phyloP scores from a whole-genome alignment of 306 rosid species.

The Trifolium repens region DNA sequence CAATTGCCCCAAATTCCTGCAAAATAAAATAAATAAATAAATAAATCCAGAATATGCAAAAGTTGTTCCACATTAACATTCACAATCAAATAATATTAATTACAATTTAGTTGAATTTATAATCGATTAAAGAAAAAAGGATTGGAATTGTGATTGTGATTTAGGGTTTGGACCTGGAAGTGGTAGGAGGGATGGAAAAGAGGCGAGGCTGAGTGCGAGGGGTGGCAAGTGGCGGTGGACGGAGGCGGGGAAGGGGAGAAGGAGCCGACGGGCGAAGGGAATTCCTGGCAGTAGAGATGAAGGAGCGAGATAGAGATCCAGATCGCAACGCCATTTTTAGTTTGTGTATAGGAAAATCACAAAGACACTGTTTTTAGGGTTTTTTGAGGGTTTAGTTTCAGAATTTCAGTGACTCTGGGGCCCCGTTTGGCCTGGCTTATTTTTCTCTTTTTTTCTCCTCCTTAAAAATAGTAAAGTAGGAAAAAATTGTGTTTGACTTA shows the following conservation, averaged over 20 bases:
- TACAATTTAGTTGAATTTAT: background rate
- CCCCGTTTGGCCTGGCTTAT: too few relatives aligned
- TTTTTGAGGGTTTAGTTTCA: constrained; percentile 67
- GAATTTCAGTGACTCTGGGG: background rate
- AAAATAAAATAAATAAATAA: background rate
- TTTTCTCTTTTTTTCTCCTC: too few relatives aligned
- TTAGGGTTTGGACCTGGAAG: constrained; percentile 45
- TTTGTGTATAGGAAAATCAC: background rate
- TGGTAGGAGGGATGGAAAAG: constrained; percentile 68
- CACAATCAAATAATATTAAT: too few relatives aligned
- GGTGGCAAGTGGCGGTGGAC: constrained; percentile 64
- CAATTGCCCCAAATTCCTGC: constrained; percentile 83
- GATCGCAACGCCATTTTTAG: constrained; percentile 67
- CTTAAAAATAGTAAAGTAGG: too few relatives aligned
- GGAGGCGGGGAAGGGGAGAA: constrained; percentile 64
- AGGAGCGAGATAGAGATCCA: constrained; percentile 75
- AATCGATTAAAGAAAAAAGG: background rate
- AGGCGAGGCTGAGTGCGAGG: constrained; percentile 75
- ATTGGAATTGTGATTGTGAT: background rate
- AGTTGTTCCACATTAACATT: too few relatives aligned
- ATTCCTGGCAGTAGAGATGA: constrained; percentile 67
- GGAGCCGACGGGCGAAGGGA: constrained; percentile 69
- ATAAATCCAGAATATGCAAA: constrained; percentile 3
- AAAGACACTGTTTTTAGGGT: constrained; percentile 44
- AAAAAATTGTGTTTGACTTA: too few relatives aligned